phyloP scores from a whole-genome alignment of 164 flowering plant genomes.

The Stephania japonica region DNA sequence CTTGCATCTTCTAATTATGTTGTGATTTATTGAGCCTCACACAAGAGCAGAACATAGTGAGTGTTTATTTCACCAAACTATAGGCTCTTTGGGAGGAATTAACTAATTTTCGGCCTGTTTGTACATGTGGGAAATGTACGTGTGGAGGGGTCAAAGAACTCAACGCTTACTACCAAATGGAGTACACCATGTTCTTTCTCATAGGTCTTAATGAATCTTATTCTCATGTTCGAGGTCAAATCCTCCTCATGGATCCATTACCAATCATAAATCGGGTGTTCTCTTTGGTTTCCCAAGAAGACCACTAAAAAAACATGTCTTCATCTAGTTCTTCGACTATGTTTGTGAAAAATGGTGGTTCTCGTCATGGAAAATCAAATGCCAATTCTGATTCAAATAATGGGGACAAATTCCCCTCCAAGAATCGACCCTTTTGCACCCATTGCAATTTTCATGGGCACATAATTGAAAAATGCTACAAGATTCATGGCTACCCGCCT shows the following conservation, averaged over 20 bases:
- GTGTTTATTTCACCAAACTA: not conserved
- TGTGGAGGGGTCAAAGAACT: not conserved
- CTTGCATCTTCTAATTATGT: no score
- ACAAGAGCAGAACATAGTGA: not conserved
- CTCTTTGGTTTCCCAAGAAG: not conserved
- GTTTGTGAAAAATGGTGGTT: no score
- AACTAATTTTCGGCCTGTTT: not conserved
- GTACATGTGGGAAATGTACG: not conserved
- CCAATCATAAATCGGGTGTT: not conserved
- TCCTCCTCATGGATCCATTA: slow-evolving; percentile 6
- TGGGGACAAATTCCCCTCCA: not conserved
- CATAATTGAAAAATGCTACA: not conserved
- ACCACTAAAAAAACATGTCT: not conserved
- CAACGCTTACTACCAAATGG: not conserved
- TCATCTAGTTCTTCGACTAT: no score
- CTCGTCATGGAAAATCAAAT: no score
- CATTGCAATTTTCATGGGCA: not conserved
- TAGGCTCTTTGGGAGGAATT: not conserved
- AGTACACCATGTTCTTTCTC: not conserved
- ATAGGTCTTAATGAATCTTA: not conserved
- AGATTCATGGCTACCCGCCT: not conserved
- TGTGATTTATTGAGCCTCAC: not conserved
- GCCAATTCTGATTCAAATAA: no score
- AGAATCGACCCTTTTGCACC: not conserved
- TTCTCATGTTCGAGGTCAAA: not conserved